These are phyloP conservation scores for Coemansia sp. DNA, from an alignment of 192 early-diverging fungal genomes.

Conservation along the genomic window DNA sequence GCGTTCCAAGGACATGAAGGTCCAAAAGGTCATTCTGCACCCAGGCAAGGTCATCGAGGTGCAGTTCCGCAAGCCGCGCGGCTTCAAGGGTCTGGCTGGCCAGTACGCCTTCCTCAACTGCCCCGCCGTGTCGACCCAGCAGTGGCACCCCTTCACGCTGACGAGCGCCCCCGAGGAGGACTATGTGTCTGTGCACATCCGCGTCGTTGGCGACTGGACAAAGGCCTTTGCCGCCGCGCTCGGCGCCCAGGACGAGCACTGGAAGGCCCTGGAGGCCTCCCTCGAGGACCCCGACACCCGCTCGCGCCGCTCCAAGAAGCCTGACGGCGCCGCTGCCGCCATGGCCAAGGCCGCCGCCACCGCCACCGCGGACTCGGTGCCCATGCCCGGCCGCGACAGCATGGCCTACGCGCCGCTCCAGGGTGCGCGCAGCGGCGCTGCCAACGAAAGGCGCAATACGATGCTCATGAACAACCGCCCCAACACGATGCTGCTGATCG, in stretches of 20 bases:
- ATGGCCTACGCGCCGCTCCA: slow-evolving; percentile 40
- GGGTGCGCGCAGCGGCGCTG: background rate
- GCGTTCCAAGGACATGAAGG: slow-evolving; percentile 54
- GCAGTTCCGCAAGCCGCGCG: slow-evolving; percentile 66
- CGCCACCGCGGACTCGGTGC: background rate
- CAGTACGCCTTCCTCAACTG: slow-evolving; percentile 79
- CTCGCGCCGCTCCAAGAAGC: background rate
- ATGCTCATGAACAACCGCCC: slow-evolving; percentile 21
- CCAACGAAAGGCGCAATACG: slow-evolving; percentile 10
- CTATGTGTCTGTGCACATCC: slow-evolving; percentile 71
- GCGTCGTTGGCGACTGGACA: slow-evolving; percentile 76
- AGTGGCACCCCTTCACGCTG: slow-evolving; percentile 85
- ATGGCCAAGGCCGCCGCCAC: background rate
- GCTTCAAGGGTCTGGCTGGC: slow-evolving; percentile 59
- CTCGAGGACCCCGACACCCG: background rate
- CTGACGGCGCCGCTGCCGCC: background rate
- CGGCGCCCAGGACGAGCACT: slow-evolving; percentile 61
- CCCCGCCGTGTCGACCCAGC: slow-evolving; percentile 65
- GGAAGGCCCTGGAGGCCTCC: slow-evolving; percentile 49
- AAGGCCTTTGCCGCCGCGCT: slow-evolving; percentile 62
- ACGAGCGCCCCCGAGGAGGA: slow-evolving; percentile 78
- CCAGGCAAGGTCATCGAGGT: slow-evolving; percentile 80
- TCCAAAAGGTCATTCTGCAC: slow-evolving; percentile 80
- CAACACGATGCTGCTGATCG: slow-evolving; percentile 42
- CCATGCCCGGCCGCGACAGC: slow-evolving; percentile 17